Evolutionary conservation across 2,329 filamentous ascomycete species (phyloP).

Genomic region (Fusarium cyanostomum): DNA sequence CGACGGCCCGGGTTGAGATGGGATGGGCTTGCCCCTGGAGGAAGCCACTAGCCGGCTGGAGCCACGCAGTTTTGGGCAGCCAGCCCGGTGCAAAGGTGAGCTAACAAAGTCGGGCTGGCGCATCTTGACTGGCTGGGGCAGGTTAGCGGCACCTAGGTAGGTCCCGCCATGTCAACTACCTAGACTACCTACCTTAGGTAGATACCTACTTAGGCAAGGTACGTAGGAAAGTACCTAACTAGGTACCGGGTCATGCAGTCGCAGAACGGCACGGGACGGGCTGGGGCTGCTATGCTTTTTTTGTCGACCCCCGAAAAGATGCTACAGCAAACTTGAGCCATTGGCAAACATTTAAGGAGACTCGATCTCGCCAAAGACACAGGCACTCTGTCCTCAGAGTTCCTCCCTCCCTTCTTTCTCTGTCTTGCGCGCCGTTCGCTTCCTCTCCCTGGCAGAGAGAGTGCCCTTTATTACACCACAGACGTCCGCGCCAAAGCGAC

Average conservation of each 20-base stretch:
- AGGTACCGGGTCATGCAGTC: constrained; percentile 24
- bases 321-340: too few species aligned
- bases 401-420: background rate
- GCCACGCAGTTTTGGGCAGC: constrained; percentile 17
- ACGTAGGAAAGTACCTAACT: background rate
- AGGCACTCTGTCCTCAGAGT: background rate
- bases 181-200: too few species aligned
- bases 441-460: constrained; percentile 14
- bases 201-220: too few species aligned
- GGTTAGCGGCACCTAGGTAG: constrained; percentile 23
- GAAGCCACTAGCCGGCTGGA: constrained; percentile 15
- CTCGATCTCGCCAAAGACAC: background rate
- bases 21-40: constrained; percentile 27
- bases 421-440: constrained; percentile 7
- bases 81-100: background rate
- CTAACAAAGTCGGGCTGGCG: constrained; percentile 4
- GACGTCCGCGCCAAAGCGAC: constrained; percentile 21
- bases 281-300: constrained; percentile 4
- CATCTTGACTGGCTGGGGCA: background rate
- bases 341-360: too few species aligned
- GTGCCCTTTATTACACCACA: constrained; percentile 31
- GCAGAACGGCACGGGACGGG: constrained; percentile 20
- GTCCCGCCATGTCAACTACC: constrained; percentile 10
- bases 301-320: too few species aligned
- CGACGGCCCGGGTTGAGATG: constrained; percentile 16